Evolutionary conservation across 192 early-diverging fungal species (phyloP), one percentile per base, ranked within the genome.

Genomic region (Chytriomyces hyalinus): DNA sequence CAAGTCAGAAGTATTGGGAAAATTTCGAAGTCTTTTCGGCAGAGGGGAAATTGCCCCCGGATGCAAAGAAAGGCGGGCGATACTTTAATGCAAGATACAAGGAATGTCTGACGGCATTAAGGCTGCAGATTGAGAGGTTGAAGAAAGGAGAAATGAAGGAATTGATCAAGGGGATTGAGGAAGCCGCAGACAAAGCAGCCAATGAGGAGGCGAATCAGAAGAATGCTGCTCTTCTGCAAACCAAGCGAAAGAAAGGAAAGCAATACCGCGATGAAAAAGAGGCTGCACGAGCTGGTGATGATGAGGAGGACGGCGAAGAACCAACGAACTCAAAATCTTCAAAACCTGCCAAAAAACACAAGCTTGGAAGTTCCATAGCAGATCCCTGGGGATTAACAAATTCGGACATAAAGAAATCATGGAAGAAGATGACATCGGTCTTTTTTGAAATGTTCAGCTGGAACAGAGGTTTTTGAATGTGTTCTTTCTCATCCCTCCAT

Each of bases 401-500:
- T 36, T 20, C 51, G 11, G 77, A 68, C 6, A 80, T 83, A 8
- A 50, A 76, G 49, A 61, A 57, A 65, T 49, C 75, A 65, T 86
- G 80, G 80, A 80, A 63, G 65, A 60, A 78, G 7, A 82, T 86
- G 78, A 73, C 67, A 57, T 76, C 81, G 62, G 78, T 81, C 9
- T 69, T 73, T 5, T 73, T 86, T 26, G 81, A 86, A 64, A 75
- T 86, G 79, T 86, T 86, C 61, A 46, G 78, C 59, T 86, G 81
- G 76, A 75, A 82, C 73, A 78, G 85, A 17, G 53, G 53, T 57
- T 36, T 36, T 13, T n/a, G 53, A 57, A 57, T 57, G 53, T n/a
- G 53, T 57, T 2, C 53, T 13, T 36, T 36, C 0, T 36, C 36
- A 36, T 36, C 53, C 20, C 4, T 57, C 53, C 53, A 20, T 57